Base-by-base conservation (phyloP, 371 early-diverging fungal genomes). In the Dinochytrium kinnereticum region DNA sequence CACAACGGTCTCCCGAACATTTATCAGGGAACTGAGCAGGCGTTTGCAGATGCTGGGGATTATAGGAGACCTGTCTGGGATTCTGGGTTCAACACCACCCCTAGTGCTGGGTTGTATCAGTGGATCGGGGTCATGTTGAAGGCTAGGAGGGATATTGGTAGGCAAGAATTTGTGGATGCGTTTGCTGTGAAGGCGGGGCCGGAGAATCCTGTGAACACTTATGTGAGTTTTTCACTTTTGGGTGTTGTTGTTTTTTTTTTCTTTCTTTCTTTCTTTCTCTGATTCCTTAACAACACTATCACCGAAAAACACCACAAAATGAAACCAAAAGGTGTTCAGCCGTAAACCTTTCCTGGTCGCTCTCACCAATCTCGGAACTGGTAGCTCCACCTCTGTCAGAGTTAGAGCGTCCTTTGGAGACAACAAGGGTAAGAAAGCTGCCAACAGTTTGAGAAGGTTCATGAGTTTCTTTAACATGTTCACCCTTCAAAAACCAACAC, bases 21-120 rank as follows among this genome's bases (percentile, higher is more conserved):
- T 21, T 84, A 81, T 51, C 79, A 82, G 53, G 85, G 85, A 17
- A 77, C 81, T 15, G 84, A 84, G 57, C 84, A 84, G 78, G 79
- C 70, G 5, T 84, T 72, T 76, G 66, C 36, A 7, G 84, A 82
- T 28, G 80, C 76, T 34, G 71, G 59, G 1, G 82, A 82, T 2
- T 79, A 79, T 69, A 75, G 84, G 51, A 79, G 79, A 34, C 74
- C 73, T 0, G 69, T 84, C 21, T 84, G 84, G 84, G 74, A 49
- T 80, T 1, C 70, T 73, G 49, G 64, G 37, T 74, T 53, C 70
- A 59, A 59, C 26, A 49, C 61, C 64, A 0, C n/a, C 19, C 36
- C 67, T 1, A 13, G n/a, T 13, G 36, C 30, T 7, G 70, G 59
- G 13, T 36, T 38, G 30, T 70, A 70, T 51, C 55, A 70, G 39